A percentile compares a stretch with the other conserved stretches of the same genome.
These are phyloP conservation scores for Atractiella rhizophila DNA, from an alignment of 768 basidiomycete genomes.

Conservation along the genomic window DNA sequence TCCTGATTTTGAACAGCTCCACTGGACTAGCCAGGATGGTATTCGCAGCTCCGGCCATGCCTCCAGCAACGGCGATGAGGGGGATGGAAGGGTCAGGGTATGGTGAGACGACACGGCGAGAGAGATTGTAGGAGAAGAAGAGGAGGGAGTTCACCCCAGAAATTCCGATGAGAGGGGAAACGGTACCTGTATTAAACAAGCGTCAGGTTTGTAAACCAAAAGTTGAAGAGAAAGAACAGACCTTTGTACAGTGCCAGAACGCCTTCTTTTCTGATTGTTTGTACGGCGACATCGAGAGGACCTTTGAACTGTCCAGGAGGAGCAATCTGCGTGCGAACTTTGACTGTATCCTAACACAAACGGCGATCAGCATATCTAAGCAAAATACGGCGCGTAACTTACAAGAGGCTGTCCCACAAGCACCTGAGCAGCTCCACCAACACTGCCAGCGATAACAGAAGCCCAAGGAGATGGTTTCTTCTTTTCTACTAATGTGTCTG, in stretches of 20 bases:
- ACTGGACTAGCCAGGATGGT: constrained; percentile 73
- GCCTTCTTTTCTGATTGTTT: constrained; percentile 66
- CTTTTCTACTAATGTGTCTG: too few relatives aligned
- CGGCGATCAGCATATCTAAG: neutral
- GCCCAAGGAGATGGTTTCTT: neutral
- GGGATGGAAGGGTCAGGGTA: constrained; percentile 56
- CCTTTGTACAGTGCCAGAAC: constrained; percentile 89
- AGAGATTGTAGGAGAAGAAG: constrained; percentile 68
- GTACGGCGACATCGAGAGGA: constrained; percentile 63
- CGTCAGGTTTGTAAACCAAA: neutral
- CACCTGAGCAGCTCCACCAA: constrained; percentile 80
- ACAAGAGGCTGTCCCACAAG: constrained; percentile 28
- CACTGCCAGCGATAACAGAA: constrained; percentile 50
- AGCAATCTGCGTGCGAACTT: constrained; percentile 24
- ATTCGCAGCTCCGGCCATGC: constrained; percentile 77
- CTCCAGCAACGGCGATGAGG: constrained; percentile 60
- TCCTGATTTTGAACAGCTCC: constrained; percentile 95
- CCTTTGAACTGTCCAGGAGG: constrained; percentile 38
- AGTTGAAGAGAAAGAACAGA: constrained; percentile 18
- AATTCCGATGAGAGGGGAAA: constrained; percentile 68
- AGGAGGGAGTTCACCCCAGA: constrained; percentile 88
- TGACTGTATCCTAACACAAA: constrained; percentile 14
- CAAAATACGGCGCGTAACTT: neutral
- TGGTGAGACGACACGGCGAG: constrained; percentile 60
- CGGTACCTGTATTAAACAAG: constrained; percentile 39